Conservation (phyloP, 2,329 filamentous ascomycete species). For the Ophiostoma pallidulum region DNA sequence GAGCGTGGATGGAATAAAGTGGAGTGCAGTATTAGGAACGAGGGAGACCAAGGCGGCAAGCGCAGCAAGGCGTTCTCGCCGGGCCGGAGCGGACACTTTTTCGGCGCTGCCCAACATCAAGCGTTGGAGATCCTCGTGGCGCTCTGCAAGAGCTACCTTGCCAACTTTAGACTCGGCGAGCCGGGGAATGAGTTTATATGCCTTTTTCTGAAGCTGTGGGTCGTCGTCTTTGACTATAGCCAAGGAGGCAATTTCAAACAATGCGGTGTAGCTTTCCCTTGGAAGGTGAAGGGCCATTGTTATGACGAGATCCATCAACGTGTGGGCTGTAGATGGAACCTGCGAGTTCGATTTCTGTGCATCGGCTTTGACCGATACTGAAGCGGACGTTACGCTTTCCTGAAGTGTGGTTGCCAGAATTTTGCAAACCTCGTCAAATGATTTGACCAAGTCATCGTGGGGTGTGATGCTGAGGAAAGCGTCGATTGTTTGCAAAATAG, state of each 20-base stretch:
- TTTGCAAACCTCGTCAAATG: slow-evolving; percentile 75
- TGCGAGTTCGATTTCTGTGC: slow-evolving; percentile 27
- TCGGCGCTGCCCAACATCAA: slow-evolving; percentile 71
- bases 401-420: slow-evolving; percentile 69
- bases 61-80: slow-evolving; percentile 76
- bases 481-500: slow-evolving; percentile 90
- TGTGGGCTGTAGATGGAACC: slow-evolving; percentile 89
- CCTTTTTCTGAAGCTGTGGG: slow-evolving; percentile 95
- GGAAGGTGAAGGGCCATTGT: slow-evolving; percentile 93
- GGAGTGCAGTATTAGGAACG: slow-evolving; percentile 66
- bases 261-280: slow-evolving; percentile 67
- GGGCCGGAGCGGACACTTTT: slow-evolving; percentile 76
- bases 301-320: slow-evolving; percentile 92
- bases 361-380: slow-evolving; percentile 33
- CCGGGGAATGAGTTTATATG: slow-evolving; percentile 93
- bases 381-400: slow-evolving; percentile 27
- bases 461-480: slow-evolving; percentile 85
- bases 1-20: slow-evolving; percentile 86
- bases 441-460: slow-evolving; percentile 67
- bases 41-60: slow-evolving; percentile 72
- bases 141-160: slow-evolving; percentile 62
- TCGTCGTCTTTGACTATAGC: slow-evolving; percentile 76
- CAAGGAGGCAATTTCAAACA: slow-evolving; percentile 79
- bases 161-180: slow-evolving; percentile 74
- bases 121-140: slow-evolving; percentile 70